Evolutionary conservation across 208 protist genomes (phyloP).

Genomic region (Trichomonas gallinae): DNA sequence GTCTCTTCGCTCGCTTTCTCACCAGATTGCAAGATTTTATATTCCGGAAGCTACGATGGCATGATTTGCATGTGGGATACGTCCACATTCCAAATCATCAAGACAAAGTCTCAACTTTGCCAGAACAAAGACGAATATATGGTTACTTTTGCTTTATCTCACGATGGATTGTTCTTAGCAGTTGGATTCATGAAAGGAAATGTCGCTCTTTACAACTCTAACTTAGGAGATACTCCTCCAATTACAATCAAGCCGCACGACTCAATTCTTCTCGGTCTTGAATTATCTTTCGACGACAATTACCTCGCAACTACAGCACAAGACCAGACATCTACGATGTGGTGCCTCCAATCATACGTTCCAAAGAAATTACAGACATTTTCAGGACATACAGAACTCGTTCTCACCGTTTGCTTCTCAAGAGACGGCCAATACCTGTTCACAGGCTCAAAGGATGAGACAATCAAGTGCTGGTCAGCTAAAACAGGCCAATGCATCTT

Average conservation of each 20-base stretch:
- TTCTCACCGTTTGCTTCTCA: background rate
- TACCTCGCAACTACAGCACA: background rate
- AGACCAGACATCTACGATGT: background rate
- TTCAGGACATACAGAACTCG: background rate
- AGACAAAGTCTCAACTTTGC: background rate
- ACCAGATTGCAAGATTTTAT: background rate
- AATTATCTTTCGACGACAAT: background rate
- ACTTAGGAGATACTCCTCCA: background rate
- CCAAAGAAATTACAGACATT: background rate
- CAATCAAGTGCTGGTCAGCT: background rate
- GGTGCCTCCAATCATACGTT: background rate
- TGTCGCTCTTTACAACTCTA: background rate
- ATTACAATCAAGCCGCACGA: background rate
- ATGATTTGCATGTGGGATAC: background rate
- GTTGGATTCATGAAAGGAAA: background rate
- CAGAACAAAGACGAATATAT: background rate
- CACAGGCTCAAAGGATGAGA: conserved; percentile 10
- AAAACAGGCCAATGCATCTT: background rate
- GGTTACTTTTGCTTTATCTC: background rate
- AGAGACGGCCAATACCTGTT: background rate
- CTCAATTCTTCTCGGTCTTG: background rate
- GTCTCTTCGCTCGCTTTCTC: background rate
- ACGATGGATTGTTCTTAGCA: background rate
- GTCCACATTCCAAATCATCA: background rate
- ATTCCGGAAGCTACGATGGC: background rate